These are phyloP conservation scores for Metarhizium brunneum DNA, from an alignment of 2,329 filamentous ascomycete species.

Conservation along the genomic window DNA sequence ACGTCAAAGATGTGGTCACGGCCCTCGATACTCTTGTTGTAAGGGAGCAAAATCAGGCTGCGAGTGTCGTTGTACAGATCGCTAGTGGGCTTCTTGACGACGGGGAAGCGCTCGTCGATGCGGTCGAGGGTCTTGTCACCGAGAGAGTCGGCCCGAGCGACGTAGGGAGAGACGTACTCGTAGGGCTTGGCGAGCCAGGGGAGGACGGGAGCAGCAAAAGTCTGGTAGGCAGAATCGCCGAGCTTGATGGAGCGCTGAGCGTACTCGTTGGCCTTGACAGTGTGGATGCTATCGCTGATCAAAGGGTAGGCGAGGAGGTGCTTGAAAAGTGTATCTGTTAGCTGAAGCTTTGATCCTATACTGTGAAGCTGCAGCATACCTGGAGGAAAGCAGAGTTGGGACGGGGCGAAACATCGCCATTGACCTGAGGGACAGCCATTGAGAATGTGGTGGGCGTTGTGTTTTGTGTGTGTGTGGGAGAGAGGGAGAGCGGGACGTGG, in stretches of 20 bases:
- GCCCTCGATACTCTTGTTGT: conserved; percentile 51
- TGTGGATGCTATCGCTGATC: conserved; percentile 66
- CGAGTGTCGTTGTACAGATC: conserved; percentile 59
- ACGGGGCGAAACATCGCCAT: conserved; percentile 38
- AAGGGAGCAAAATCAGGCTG: conserved; percentile 51
- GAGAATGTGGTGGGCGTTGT: neutral
- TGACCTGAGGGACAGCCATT: conserved; percentile 36
- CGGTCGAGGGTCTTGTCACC: conserved; percentile 62
- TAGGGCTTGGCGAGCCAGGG: conserved; percentile 66
- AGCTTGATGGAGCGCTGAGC: conserved; percentile 75
- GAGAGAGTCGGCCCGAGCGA: conserved; percentile 69
- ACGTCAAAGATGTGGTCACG: conserved; percentile 51
- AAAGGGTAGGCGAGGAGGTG: conserved; percentile 80
- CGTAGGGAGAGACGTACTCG: conserved; percentile 74
- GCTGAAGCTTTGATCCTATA: neutral
- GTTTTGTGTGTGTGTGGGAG: neutral
- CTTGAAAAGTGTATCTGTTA: conserved; percentile 32
- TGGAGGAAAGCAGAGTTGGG: conserved; percentile 40
- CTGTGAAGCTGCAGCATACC: conserved; percentile 24
- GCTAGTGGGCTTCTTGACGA: conserved; percentile 65
- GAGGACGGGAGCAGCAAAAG: conserved; percentile 67
- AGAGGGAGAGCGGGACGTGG: neutral
- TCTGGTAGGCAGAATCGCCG: conserved; percentile 64
- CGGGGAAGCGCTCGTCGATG: conserved; percentile 62
- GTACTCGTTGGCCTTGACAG: conserved; percentile 73